phyloP scores from a whole-genome alignment of 805 yeast species.

The Alloascoidea africana region DNA sequence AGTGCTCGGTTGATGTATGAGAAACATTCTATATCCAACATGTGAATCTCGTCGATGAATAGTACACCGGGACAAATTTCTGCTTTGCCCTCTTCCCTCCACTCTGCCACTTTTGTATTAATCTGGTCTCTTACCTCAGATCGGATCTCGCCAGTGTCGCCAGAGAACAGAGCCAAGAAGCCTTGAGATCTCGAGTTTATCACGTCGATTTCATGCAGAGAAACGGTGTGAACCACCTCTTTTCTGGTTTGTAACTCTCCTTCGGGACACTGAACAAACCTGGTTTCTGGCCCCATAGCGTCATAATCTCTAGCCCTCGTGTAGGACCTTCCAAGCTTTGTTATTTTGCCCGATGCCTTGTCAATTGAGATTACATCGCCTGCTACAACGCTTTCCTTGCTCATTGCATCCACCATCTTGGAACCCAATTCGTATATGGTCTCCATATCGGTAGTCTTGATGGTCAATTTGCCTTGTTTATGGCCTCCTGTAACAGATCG shows the following conservation, averaged over 20 bases:
- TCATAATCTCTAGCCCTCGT: slow-evolving; percentile 95
- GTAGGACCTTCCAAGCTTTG: slow-evolving; percentile 90
- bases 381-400: slow-evolving; percentile 89
- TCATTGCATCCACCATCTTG: slow-evolving; percentile 87
- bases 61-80: slow-evolving; percentile 95
- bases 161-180: slow-evolving; percentile 85
- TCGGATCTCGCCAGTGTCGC: slow-evolving; percentile 96
- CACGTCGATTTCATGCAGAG: slow-evolving; percentile 93
- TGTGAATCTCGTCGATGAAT: slow-evolving; percentile 95
- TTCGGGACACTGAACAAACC: slow-evolving; percentile 95
- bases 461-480: slow-evolving; percentile 94
- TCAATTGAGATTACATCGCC: slow-evolving; percentile 96
- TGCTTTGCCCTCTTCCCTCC: slow-evolving; percentile 98
- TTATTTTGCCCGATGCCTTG: slow-evolving; percentile 87
- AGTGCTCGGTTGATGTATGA: slow-evolving; percentile 91
- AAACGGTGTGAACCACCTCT: slow-evolving; percentile 95
- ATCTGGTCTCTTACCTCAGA: slow-evolving; percentile 93
- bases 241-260: slow-evolving; percentile 95
- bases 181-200: slow-evolving; percentile 97
- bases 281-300: slow-evolving; percentile 97
- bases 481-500: slow-evolving; percentile 94
- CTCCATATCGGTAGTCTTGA: slow-evolving; percentile 97
- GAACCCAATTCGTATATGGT: slow-evolving; percentile 91
- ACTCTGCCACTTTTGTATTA: slow-evolving; percentile 91
- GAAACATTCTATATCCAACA: slow-evolving; percentile 95